Evolutionary conservation across 176 grass and related monocot species (phyloP), one percentile per base, ranked within the genome.

Genomic region (Miscanthus lutarioriparius): DNA sequence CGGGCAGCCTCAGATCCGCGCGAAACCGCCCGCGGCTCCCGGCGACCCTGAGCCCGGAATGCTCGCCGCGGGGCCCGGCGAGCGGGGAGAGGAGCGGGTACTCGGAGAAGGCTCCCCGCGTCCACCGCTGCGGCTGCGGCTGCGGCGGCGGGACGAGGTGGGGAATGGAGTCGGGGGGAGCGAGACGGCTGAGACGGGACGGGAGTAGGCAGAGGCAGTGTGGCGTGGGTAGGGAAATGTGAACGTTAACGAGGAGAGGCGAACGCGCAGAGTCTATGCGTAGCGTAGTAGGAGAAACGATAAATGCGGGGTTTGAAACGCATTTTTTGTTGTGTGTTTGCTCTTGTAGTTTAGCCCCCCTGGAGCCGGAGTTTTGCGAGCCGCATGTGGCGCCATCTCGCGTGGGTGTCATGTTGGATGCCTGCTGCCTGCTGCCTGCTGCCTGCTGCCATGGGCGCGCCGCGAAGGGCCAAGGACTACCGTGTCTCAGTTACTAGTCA

Each of bases 231-330:
- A 82, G 56, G 47, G 74, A 39, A 84, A 84, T 86, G 83, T 17
- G 83, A 92, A 92, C 90, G 86, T 89, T 89, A 45, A 72, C 17
- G 32, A 82, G 26, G 78, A 25, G 72, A 25, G 72, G 53, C 45
- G 43, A 44, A 70, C 1, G 79, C 6, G 66, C 6, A 61, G 13
- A 17, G 5, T 14, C 11, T 54, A 33, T 2, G 32, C 32, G 32
- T 33, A 8, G 20, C 2, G 19, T 22, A 49, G 45, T 19, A 8
- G 54, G 53, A 7, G 27, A 35, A 16, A 77, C 48, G 67, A 67
- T 76, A 72, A 81, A 39, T 35, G 32, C 77, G 19, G 22, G 12
- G 2, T 19, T 47, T 22, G 7, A 74, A 74, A 49, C 27, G 71
- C 25, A 36, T 33, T 33, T 33, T 33, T 33, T n/a, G 7, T n/a